These are phyloP conservation scores for Zoysia pacifica DNA, from an alignment of 176 grass and related monocot genomes.

Conservation along the genomic window DNA sequence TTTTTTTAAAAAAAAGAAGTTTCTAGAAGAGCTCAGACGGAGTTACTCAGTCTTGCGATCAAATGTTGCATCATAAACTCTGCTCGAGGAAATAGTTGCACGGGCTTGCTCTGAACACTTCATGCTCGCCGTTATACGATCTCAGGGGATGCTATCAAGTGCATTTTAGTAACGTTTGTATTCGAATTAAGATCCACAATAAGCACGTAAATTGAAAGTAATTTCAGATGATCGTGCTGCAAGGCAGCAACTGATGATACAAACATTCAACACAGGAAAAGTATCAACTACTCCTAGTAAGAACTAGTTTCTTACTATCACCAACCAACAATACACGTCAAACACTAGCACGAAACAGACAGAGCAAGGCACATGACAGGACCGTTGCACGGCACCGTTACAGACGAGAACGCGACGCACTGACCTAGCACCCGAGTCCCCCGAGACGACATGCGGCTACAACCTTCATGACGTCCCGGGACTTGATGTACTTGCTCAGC, in stretches of 20 bases:
- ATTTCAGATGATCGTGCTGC: neutral
- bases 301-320: neutral
- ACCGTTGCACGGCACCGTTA: neutral
- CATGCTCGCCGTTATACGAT: neutral
- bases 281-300: too few relatives aligned
- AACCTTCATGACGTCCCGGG: conserved; percentile 58
- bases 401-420: neutral
- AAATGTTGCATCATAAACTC: neutral
- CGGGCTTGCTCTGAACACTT: neutral
- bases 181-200: neutral
- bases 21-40: neutral
- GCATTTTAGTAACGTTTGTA: neutral
- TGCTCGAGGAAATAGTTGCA: neutral
- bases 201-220: neutral
- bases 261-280: neutral
- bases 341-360: neutral
- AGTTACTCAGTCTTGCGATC: neutral
- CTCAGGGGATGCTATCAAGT: neutral
- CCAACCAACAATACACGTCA: neutral
- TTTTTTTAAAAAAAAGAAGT: too few relatives aligned
- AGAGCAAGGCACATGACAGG: neutral
- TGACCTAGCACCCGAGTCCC: conserved; percentile 4
- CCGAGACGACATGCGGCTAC: conserved; percentile 47
- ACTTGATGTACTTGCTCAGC: conserved; percentile 57
- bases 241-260: neutral